Evolutionary conservation across 257 asterid species (phyloP), one percentile per base, ranked within the genome.

Genomic region (Solanum virginianum): DNA sequence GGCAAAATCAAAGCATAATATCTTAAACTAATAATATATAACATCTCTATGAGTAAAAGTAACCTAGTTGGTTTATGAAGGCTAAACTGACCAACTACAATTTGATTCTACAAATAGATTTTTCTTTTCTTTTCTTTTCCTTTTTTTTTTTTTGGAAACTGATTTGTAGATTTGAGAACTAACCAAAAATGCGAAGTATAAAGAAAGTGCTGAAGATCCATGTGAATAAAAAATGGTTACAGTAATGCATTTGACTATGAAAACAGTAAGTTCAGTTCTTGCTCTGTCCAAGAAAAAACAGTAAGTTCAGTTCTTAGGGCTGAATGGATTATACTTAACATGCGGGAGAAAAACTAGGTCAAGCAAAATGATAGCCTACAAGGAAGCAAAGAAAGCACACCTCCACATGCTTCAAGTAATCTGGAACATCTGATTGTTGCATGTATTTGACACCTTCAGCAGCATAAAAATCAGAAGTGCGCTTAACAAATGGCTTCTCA

Each of bases 351-450:
- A 69, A 39, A 70, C 20, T 39, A 70, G 54, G 17, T 5, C 54
- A 70, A 36, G 20, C 62, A 26, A 75, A 65, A 60, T 11, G 56
- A 22, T 16, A 79, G 83, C 75, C 32, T 55, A 84, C 51, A 69
- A 29, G 85, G 62, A 70, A 88, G 85, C 24, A 32, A 26, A 14
- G 69, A 70, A 81, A 82, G 56, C 88, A 68, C 84, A 97, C 99
- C 97, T 97, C 99, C 4, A 93, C 98, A 84, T 95, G 99, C 89
- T 95, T 93, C 87, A 97, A 84, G 87, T 95, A 95, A 88, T 92
- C 98, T 55, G 98, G 97, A 90, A 95, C 95, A 89, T 97, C 99
- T 9, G 98, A 93, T 88, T 90, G 98, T 84, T 97, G 99, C 98
- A 97, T 97, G 90, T 91, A 95, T 87, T 92, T 97, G 83, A 91